Percentiles rank a stretch among this genome's conserved stretches.
phyloP scores from a whole-genome alignment of 2,329 filamentous ascomycete species.

The Alternaria sp. region DNA sequence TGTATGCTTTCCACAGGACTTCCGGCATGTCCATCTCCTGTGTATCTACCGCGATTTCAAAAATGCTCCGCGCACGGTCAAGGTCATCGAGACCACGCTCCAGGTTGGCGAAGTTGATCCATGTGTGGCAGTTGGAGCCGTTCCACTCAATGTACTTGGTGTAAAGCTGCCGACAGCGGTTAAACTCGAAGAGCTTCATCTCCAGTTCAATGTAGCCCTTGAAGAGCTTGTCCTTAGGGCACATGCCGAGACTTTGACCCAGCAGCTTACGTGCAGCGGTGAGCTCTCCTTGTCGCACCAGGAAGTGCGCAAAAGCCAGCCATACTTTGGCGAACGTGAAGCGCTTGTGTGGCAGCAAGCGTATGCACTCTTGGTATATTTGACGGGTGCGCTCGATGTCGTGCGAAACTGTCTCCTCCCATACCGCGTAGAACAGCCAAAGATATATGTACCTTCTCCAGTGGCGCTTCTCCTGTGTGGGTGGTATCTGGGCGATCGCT shows the following conservation, averaged over 20 bases:
- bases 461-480: constrained; percentile 94
- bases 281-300: constrained; percentile 85
- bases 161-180: constrained; percentile 87
- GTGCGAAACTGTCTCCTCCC: constrained; percentile 86
- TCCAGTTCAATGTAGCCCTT: constrained; percentile 92
- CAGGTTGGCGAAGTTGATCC: constrained; percentile 95
- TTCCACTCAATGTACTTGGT: constrained; percentile 96
- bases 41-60: constrained; percentile 86
- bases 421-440: constrained; percentile 96
- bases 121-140: constrained; percentile 85
- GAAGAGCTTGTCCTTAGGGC: constrained; percentile 95
- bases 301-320: constrained; percentile 92
- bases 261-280: constrained; percentile 84
- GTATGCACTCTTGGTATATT: constrained; percentile 88
- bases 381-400: constrained; percentile 81
- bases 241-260: constrained; percentile 89
- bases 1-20: constrained; percentile 96
- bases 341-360: constrained; percentile 89
- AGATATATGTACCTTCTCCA: constrained; percentile 98
- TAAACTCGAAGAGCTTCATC: constrained; percentile 91
- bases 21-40: constrained; percentile 94
- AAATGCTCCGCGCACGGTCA: constrained; percentile 87
- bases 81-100: constrained; percentile 90
- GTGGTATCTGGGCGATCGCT: constrained; percentile 92
- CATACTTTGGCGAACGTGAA: constrained; percentile 98